phyloP scores from a whole-genome alignment of 2,329 filamentous ascomycete species.

The Biscogniauxia mediterranea region DNA sequence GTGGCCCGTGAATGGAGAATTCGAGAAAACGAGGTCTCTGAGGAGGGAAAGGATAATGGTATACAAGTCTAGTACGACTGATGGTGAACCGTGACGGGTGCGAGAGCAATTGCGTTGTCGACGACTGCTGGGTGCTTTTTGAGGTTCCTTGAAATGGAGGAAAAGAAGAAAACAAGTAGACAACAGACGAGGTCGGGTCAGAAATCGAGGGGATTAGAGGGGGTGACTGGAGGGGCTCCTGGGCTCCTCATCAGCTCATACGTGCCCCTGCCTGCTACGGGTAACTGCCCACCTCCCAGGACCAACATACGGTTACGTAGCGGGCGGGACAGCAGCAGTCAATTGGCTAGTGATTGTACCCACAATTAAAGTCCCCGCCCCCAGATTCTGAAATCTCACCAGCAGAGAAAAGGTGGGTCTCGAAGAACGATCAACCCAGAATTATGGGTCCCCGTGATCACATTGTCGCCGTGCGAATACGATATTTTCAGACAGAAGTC shows the following conservation, averaged over 20 bases:
- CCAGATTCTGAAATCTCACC: conserved; percentile 24
- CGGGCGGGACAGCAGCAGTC: neutral
- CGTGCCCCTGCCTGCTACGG: neutral
- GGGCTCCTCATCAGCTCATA: conserved; percentile 3
- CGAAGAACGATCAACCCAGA: conserved; percentile 20
- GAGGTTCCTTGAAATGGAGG: conserved; percentile 5
- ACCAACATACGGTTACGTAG: conserved; percentile 10
- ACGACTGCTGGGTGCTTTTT: conserved; percentile 6
- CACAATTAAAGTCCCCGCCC: conserved; percentile 21
- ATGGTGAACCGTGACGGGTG: conserved; percentile 11
- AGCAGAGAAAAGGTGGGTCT: conserved; percentile 11
- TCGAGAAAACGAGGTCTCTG: neutral
- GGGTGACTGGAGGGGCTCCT: conserved; percentile 16
- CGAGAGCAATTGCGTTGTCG: conserved; percentile 23
- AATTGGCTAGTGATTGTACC: conserved; percentile 15
- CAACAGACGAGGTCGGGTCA: conserved; percentile 16
- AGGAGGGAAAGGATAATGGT: conserved; percentile 5
- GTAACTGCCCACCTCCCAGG: conserved; percentile 4
- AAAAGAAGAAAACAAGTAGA: conserved; percentile 17
- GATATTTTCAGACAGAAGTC: neutral
- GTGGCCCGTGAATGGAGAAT: neutral
- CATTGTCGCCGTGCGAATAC: conserved; percentile 9
- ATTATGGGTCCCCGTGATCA: conserved; percentile 22
- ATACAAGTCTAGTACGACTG: conserved; percentile 9
- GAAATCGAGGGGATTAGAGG: conserved; percentile 30